Base-by-base conservation (phyloP, 495 filamentous ascomycete species). In the Penicillium robsamsonii region DNA sequence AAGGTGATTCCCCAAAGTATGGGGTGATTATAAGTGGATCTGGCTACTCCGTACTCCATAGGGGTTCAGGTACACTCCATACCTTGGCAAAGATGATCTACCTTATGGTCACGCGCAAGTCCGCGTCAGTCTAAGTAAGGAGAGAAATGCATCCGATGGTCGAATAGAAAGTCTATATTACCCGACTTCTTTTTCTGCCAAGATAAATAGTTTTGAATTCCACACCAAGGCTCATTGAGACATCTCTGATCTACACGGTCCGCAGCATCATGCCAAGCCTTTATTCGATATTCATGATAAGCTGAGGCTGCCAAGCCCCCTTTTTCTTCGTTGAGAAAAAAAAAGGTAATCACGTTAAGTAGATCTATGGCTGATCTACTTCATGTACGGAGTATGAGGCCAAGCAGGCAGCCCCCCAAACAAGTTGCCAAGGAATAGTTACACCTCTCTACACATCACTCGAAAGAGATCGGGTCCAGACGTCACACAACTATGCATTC, bases 41-140 rank as follows among this genome's bases (percentile, higher is more conserved):
- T 22, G 22, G 22, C 22, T 22, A 22, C 22, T 22, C 22, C 22
- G 22, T 22, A 22, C 22, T 22, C 22, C 22, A 22, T 22, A 22
- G 22, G 22, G 22, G 22, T 22, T 22, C 22, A 22, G 22, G 22
- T 22, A 22, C 22, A 27, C 25, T 27, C 25, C 25, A 3, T 27
- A 27, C 4, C 25, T 27, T 27, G 25, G 25, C 25, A 7, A 27
- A 7, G 25, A 58, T 49, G 70, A 75, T 70, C 64, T 55, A 60
- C 71, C 25, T 2, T 27, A 27, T 50, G 67, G 71, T 75, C 73
- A 75, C 71, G 70, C 70, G 71, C 62, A 40, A 44, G 31, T 46
- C 46, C 48, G 53, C 48, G 43, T 53, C 33, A 27, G 25, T 27
- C 25, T 27, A 27, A 27, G 25, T 27, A 27, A 27, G 25, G 25